A percentile compares a stretch with the other conserved stretches of the same genome.
Evolutionary conservation across 2,329 filamentous ascomycete genomes (phyloP).

Genomic region (Mariannaea elegans): DNA sequence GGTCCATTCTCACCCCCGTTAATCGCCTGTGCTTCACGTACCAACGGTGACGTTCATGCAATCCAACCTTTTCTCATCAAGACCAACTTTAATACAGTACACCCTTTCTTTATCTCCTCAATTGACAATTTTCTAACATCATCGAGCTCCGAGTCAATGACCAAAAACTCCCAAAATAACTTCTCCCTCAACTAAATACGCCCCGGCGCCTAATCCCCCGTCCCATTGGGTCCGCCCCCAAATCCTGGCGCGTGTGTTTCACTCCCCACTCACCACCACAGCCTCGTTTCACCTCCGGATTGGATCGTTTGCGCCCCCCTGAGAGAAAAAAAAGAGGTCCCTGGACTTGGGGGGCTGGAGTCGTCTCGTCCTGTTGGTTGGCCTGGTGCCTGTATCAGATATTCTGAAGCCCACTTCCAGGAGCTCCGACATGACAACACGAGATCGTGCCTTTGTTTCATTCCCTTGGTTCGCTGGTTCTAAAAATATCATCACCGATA

Average conservation of each 20-base stretch:
- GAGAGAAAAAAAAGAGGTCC: not conserved
- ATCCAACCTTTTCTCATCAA: not conserved
- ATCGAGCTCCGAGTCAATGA: not conserved
- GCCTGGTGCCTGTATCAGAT: conserved; percentile 39
- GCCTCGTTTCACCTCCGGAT: conserved; percentile 40
- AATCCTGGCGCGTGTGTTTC: conserved; percentile 39
- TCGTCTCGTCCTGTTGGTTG: not conserved
- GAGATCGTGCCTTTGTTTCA: conserved; percentile 8
- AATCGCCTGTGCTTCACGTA: not conserved
- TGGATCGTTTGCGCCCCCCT: conserved; percentile 19
- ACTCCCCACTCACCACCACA: conserved; percentile 31
- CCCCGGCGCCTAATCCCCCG: conserved; percentile 42
- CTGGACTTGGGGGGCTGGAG: conserved; percentile 7
- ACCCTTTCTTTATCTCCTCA: too few species aligned
- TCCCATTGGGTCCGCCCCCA: conserved; percentile 39
- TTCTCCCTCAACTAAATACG: conserved; percentile 11
- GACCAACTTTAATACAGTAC: too few species aligned
- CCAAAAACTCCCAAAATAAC: conserved; percentile 9
- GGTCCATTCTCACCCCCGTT: not conserved
- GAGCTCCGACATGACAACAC: not conserved
- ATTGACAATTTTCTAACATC: not conserved
- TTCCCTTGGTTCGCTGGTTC: conserved; percentile 10
- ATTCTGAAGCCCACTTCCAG: not conserved
- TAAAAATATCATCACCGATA: too few species aligned
- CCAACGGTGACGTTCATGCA: conserved; percentile 12